Base-by-base conservation (phyloP, 2,329 filamentous ascomycete genomes). In the Pestalotiopsis sp. region DNA sequence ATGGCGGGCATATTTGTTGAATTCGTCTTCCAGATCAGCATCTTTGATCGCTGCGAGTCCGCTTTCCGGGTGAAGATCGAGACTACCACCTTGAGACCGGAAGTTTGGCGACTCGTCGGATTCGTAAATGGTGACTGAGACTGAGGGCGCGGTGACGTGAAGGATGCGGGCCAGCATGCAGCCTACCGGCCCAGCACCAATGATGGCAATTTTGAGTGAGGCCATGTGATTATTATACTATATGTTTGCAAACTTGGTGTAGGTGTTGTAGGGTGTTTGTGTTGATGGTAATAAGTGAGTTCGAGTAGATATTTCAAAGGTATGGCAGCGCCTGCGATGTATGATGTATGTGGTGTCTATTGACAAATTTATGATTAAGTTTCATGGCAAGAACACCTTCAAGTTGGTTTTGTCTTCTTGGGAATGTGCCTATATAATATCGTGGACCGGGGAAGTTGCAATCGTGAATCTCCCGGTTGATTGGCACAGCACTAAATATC, bases 121-220 rank as follows among this genome's bases (percentile, higher is more conserved):
- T 76, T 89, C 84, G 72, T 84, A 90, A 31, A 90, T 77, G 6
- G 81, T 84, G 69, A 83, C 82, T 4, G 83, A 75, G 63, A 87
- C 79, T n/a, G 59, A 62, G 27, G 59, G 59, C 62, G 78, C 76
- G 68, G 83, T 78, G n/a, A 80, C 75, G 64, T 84, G 79, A 7
- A 90, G 82, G 45, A 90, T 81, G 23, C 84, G 83, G 56, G 85
- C 87, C 1, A 89, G 79, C 61, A 83, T 84, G 58, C 85, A 83
- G 70, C 85, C 85, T 9, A 79, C 79, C 11, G 83, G 84, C 5
- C 85, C 85, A 39, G 81, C 84, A 60, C 85, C 85, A 52, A 86
- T 76, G 65, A 86, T 85, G 66, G 84, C 84, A 69, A 86, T 83
- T 68, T 73, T 80, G 20, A 72, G 74, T 45, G 73, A 36, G 52